phyloP scores from a whole-genome alignment of 345 rosid species.

The Lagerstroemia speciosa region DNA sequence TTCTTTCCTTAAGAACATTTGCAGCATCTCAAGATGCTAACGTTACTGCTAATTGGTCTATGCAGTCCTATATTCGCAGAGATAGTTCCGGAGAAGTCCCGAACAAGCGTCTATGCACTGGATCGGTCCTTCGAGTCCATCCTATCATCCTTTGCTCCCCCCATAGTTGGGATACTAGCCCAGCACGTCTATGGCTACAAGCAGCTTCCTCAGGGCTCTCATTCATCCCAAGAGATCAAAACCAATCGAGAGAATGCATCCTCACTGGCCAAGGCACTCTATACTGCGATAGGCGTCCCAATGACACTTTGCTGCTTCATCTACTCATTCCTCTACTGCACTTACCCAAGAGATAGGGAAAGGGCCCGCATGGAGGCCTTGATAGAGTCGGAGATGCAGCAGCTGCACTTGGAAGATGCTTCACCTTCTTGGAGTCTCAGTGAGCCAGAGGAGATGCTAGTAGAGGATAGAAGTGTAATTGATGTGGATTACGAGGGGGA shows the following conservation, averaged over 20 bases:
- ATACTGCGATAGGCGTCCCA: constrained; percentile 66
- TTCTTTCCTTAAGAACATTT: not conserved
- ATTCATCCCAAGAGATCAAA: constrained; percentile 31
- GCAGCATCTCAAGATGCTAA: not conserved
- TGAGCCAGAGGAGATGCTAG: constrained; percentile 11
- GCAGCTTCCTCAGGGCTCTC: constrained; percentile 47
- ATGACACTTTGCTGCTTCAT: constrained; percentile 68
- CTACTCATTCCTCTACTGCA: constrained; percentile 64
- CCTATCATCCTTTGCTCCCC: constrained; percentile 84
- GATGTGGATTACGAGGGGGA: constrained; percentile 24
- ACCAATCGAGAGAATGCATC: constrained; percentile 70
- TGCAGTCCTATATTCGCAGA: constrained; percentile 89
- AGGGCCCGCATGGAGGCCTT: constrained; percentile 70
- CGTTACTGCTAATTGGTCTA: not conserved
- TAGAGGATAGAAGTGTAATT: constrained; percentile 24
- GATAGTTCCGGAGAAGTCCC: constrained; percentile 74
- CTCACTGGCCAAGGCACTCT: constrained; percentile 71
- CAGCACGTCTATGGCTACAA: constrained; percentile 75
- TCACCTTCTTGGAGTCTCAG: constrained; percentile 14
- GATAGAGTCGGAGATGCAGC: constrained; percentile 69
- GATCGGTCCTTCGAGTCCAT: constrained; percentile 74
- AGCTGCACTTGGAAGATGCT: constrained; percentile 14
- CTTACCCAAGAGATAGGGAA: constrained; percentile 73
- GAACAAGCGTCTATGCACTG: constrained; percentile 75
- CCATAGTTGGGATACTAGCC: constrained; percentile 69